Evolutionary conservation across 108 stramenopile genomes (phyloP), one percentile per base, ranked within the genome.

Genomic region (Discostella stelligeroides): DNA sequence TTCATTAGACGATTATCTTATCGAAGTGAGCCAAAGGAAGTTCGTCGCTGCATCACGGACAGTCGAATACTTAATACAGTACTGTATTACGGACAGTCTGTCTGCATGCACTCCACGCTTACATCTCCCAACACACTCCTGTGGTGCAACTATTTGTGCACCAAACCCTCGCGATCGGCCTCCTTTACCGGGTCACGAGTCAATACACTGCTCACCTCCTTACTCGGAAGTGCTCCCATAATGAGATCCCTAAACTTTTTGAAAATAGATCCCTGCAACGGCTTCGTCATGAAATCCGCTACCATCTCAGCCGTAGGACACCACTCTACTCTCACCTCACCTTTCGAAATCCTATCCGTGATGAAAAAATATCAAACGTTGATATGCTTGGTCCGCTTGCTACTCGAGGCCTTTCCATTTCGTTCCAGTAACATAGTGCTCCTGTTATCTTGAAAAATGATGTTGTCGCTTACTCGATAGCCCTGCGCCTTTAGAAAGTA

Each of bases 251-350:
- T 41, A 34, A 86, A 73, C n/a, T 66, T 63, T 10, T 18, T 18
- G 56, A 86, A 86, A 29, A 28, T 34, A 3, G 51, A 2, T n/a
- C 82, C 82, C 34, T 82, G 75, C n/a, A 86, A 50, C 17, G 85
- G 85, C 68, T 87, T 84, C 3, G 86, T 84, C 34, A 84, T 60
- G 56, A 70, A 82, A 56, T 84, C 82, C 12, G 82, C 86, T 7
- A 76, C 63, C 86, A 87, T 84, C 6, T 84, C 49, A 0, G 68
- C 45, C 11, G 84, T 87, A 0, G 81, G 81, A 56, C 86, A 84
- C 56, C 75, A 80, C 28, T 73, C 54, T 13, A 80, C 42, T 23
- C 38, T 21, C 1, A 72, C 60, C 15, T 41, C 54, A 1, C 69
- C 18, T 27, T 76, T 73, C 4, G 55, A 39, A 28, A 84, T 54